phyloP scores from a whole-genome alignment of 441 rosid genomes.

The Syzygium syzygioides region DNA sequence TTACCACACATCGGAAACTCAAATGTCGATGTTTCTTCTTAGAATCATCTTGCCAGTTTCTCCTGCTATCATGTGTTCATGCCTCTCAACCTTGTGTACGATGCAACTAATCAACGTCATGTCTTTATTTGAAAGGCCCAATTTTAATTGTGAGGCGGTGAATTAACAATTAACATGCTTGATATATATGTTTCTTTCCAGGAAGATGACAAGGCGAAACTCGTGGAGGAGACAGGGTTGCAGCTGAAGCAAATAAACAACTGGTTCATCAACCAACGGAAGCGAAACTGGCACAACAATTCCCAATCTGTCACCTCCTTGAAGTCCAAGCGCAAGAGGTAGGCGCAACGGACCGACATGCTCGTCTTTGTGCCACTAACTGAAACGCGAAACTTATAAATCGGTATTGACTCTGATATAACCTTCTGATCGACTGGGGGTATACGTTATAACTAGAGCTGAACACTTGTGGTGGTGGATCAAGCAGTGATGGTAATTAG shows the following conservation, averaged over 20 bases:
- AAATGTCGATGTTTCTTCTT: neutral
- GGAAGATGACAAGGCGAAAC: slow-evolving; percentile 96
- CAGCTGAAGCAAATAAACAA: slow-evolving; percentile 96
- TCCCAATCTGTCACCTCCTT: slow-evolving; percentile 59
- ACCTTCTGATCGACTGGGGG: neutral
- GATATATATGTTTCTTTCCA: slow-evolving; percentile 13
- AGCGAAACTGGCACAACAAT: slow-evolving; percentile 92
- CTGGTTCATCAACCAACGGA: slow-evolving; percentile 97
- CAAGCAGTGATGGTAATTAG: neutral
- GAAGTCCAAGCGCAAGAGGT: slow-evolving; percentile 83
- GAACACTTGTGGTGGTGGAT: neutral
- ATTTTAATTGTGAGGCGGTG: neutral
- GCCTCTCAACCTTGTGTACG: neutral
- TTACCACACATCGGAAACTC: neutral
- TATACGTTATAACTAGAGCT: neutral
- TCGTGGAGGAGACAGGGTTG: slow-evolving; percentile 95
- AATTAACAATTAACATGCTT: neutral
- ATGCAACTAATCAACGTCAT: neutral
- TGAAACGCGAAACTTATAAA: neutral
- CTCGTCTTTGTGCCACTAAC: neutral
- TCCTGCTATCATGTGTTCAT: neutral
- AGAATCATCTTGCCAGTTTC: neutral
- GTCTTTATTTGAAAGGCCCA: neutral
- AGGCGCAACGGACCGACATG: slow-evolving; percentile 1
- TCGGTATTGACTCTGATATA: neutral